A percentile compares a stretch with the other conserved stretches of the same genome.
Evolutionary conservation across 2,329 filamentous ascomycete genomes (phyloP).

Genomic region (Colletotrichum lini): DNA sequence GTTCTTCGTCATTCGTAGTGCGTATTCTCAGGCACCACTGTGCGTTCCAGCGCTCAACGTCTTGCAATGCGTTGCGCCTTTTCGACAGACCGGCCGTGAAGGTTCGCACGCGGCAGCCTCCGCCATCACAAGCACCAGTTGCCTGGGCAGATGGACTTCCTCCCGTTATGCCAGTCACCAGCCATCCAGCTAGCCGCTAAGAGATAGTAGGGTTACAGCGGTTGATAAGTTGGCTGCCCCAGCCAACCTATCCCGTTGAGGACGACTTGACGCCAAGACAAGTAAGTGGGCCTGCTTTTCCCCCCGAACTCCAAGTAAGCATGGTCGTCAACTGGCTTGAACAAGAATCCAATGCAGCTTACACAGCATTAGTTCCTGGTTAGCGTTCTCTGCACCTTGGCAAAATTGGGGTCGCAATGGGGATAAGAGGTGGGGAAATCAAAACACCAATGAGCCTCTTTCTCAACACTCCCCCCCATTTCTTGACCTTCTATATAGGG

Average conservation of each 20-base stretch:
- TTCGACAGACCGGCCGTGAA: too few species aligned
- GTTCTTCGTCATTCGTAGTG: too few species aligned
- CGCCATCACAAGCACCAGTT: neutral
- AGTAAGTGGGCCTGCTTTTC: neutral
- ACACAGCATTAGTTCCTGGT: neutral
- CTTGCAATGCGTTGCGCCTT: too few species aligned
- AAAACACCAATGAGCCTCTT: constrained; percentile 12
- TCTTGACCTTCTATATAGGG: constrained; percentile 8
- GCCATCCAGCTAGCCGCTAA: constrained; percentile 12
- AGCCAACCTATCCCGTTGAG: neutral
- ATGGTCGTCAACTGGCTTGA: neutral
- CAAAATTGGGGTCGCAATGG: neutral
- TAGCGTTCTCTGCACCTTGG: neutral
- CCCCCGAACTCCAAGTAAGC: neutral
- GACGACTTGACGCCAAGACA: neutral
- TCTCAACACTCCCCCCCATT: neutral
- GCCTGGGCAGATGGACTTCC: neutral
- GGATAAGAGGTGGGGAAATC: constrained; percentile 39
- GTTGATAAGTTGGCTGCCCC: neutral
- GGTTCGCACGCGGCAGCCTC: too few species aligned
- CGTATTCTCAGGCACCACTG: too few species aligned
- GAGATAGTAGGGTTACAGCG: constrained; percentile 34
- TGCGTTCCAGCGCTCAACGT: too few species aligned
- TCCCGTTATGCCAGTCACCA: neutral
- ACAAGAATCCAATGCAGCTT: neutral